Base-by-base conservation (phyloP, 768 basidiomycete genomes). In the Leucocoprinus leucothites region DNA sequence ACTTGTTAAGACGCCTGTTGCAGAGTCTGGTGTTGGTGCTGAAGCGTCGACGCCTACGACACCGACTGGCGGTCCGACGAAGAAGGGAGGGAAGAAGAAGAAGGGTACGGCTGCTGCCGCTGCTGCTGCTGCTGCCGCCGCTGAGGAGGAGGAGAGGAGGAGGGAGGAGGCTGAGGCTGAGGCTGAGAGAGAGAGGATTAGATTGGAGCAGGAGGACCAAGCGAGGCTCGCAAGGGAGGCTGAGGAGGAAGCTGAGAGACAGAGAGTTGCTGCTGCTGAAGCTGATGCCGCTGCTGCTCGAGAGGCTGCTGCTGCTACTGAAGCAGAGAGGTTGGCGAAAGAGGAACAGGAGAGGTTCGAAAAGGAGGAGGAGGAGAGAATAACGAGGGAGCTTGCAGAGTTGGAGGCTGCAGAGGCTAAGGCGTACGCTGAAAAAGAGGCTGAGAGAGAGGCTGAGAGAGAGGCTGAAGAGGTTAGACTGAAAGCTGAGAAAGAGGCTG, bases 11-110 rank as follows among this genome's bases (percentile, higher is more conserved):
- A 52, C 51, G 9, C 28, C 51, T 13, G 22, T 31, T 9, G 19
- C 2, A 14, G 51, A 44, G 31, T 51, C 50, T 3, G 45, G 47
- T 53, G 56, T 11, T 48, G 54, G 35, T 25, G 59, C 57, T 31
- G 62, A 56, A 38, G 56, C 58, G 22, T 54, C 58, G 9, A 52
- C 59, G 6, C 53, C 46, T n/a, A 40, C 53, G 1, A 31, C 45
- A 1, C 16, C 38, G 2, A 38, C 58, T 18, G n/a, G n/a, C n/a
- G 49, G 48, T 3, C 59, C 51, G 38, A 60, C 58, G 19, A 50
- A 59, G 18, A 50, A 48, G 22, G 44, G 48, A 9, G 59, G 55
- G 8, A 67, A 66, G 58, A 65, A 66, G 57, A 66, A 66, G 50
- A 65, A 67, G 51, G 62, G 63, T 46, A 58, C 44, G 8, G 55